phyloP scores from a whole-genome alignment of 176 grass and related monocot genomes.

The Luzula sylvatica region DNA sequence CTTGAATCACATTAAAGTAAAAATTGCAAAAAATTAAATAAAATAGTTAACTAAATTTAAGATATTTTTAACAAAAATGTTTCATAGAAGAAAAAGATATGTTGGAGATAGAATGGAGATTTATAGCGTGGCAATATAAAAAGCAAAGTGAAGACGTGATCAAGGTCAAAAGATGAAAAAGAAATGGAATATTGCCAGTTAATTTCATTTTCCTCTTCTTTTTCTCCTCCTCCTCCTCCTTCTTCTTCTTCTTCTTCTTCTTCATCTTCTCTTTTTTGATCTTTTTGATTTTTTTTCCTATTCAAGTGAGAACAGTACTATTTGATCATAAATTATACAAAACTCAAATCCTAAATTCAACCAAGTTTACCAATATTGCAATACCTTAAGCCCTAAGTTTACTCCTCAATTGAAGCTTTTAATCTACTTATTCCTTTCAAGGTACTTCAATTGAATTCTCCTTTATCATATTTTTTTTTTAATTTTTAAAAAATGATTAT shows the following conservation, averaged over 20 bases:
- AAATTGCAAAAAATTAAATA: too few relatives aligned
- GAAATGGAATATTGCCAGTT: background rate
- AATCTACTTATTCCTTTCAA: constrained; percentile 3
- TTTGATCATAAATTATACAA: background rate
- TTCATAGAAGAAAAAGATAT: background rate
- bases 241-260: background rate
- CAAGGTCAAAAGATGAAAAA: constrained; percentile 18
- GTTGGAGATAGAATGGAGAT: constrained; percentile 1
- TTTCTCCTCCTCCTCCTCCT: background rate
- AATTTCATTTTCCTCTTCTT: background rate
- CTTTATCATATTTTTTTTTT: background rate
- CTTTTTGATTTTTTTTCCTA: constrained; percentile 1
- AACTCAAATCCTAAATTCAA: constrained; percentile 1
- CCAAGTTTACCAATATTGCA: too few relatives aligned
- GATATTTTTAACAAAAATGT: too few relatives aligned
- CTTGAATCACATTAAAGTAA: too few relatives aligned
- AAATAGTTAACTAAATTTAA: too few relatives aligned
- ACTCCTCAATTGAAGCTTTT: constrained; percentile 10
- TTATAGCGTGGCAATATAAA: background rate
- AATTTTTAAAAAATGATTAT: background rate
- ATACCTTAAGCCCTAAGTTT: too few relatives aligned
- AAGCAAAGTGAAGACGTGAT: constrained; percentile 8
- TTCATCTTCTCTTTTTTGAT: background rate
- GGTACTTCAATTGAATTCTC: constrained; percentile 16
- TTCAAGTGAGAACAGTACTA: background rate